Evolutionary conservation across 441 rosid genomes (phyloP), one percentile per base, ranked within the genome.

Genomic region (Adansonia madagascariensis): DNA sequence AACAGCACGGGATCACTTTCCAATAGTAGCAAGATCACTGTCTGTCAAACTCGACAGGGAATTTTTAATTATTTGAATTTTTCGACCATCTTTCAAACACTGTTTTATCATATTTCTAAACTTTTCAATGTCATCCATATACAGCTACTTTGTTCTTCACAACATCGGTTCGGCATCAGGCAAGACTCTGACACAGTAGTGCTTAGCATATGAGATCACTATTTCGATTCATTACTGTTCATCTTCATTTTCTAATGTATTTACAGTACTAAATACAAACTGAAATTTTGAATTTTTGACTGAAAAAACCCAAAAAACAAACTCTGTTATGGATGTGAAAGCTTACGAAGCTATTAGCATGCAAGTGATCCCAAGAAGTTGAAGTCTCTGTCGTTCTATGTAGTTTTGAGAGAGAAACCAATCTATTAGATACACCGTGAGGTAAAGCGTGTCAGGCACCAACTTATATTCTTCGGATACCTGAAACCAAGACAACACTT

Each of bases 291-390:
- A 27, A 74, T 18, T 10, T 8, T 17, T 27, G 50, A 73, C 59
- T 15, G 47, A 17, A 73, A 73, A 24, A 22, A 39, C 65, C 12
- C n/a, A 47, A 50, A 20, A 20, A 65, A 50, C 56, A 49, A 78
- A 52, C 53, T 55, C 52, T 39, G 68, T 27, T n/a, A 44, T 60
- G 22, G 80, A 67, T 49, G 39, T 20, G 59, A 78, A 72, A 80
- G 71, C 93, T 79, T 86, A 91, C 95, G 95, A 91, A 57, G 93
- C 90, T 59, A 91, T 85, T 20, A 91, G 85, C 91, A 89, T 89
- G 88, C 92, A 91, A 80, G 93, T 88, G 83, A 91, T 84, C 75
- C 95, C 95, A 43, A 91, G 91, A 74, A 91, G 83, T 81, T 91
- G 93, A 71, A 91, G 92, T 69, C 80, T 78, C 70, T 82, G 88